Base-by-base conservation (phyloP, 345 rosid species). In the Pugionium cornutum region DNA sequence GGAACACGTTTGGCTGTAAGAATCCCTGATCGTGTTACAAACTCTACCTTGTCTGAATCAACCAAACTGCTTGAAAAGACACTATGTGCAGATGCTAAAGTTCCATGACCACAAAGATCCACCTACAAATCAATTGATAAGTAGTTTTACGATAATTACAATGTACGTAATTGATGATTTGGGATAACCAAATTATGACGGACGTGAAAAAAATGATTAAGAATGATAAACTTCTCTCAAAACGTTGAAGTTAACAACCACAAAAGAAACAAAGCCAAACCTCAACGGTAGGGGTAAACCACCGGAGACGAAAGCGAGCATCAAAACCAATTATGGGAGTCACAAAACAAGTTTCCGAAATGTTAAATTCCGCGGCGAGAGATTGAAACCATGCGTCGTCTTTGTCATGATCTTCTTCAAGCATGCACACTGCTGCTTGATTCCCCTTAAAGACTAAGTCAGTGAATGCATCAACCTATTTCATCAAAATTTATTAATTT, bases 101-200 rank as follows among this genome's bases (percentile, higher is more conserved):
- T 91, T 54, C 82, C 97, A 69, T 91, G 97, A 40, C 91, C 96
- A 46, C 97, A 85, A n/a, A 88, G 83, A 1, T 74, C 32, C 25
- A 85, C 78, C 91, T 91, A 26, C 40, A 36, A 6, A 31, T 7
- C 40, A 36, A 35, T 42, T 58, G 3, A 10, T 5, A 26, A 56
- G 9, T 4, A 37, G 25, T 4, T 26, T 36, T 18, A 18, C 18
- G 18, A 18, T 18, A 18, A 18, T 18, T 18, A 18, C 18, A 18
- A 18, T 18, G 18, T 18, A 18, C 18, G 18, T 18, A 18, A 18
- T 18, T 18, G 18, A 18, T 18, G 18, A 18, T 18, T 18, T 18
- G 18, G 18, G 18, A 18, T 18, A 18, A 18, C 18, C 18, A 18
- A 18, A 18, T 18, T 18, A 18, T 18, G 18, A 18, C 18, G 18